These are phyloP conservation scores for Arabidopsis arenosa DNA, from an alignment of 345 rosid genomes.

Conservation along the genomic window DNA sequence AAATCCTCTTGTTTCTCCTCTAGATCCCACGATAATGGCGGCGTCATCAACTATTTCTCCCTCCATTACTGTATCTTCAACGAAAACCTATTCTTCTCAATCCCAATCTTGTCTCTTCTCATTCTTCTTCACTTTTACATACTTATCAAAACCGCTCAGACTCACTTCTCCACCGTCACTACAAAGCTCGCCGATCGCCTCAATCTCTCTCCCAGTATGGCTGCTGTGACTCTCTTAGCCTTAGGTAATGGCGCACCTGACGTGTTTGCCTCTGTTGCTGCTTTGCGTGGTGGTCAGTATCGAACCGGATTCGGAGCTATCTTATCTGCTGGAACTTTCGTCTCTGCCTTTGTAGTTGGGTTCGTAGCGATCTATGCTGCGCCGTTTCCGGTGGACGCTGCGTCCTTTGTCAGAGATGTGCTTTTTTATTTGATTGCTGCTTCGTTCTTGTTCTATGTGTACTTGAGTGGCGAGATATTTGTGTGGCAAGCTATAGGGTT, in stretches of 20 bases:
- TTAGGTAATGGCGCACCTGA: conserved; percentile 97
- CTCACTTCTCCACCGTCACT: conserved; percentile 91
- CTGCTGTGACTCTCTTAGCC: conserved; percentile 89
- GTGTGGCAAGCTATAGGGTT: conserved; percentile 93
- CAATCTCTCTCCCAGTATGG: conserved; percentile 85
- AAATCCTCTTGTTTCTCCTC: conserved; percentile 44
- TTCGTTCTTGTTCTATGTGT: conserved; percentile 77
- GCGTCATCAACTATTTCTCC: conserved; percentile 65
- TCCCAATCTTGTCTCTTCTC: conserved; percentile 62
- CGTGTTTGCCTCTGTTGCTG: conserved; percentile 84
- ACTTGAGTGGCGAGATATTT: conserved; percentile 93
- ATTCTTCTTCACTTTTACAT: conserved; percentile 77
- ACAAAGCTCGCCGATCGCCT: conserved; percentile 77
- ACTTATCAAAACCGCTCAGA: conserved; percentile 92
- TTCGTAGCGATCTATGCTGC: conserved; percentile 92
- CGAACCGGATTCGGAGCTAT: conserved; percentile 94
- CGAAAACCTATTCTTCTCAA: conserved; percentile 53
- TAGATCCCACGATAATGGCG: conserved; percentile 48
- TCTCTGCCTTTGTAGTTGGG: conserved; percentile 92
- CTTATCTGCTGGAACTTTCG: conserved; percentile 88
- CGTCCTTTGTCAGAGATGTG: conserved; percentile 80
- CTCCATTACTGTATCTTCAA: conserved; percentile 71
- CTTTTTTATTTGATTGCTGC: conserved; percentile 77
- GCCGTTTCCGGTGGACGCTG: conserved; percentile 77
- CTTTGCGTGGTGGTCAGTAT: conserved; percentile 80